These are phyloP conservation scores for Alternaria sp. DNA, from an alignment of 2,329 filamentous ascomycete genomes.

Conservation along the genomic window DNA sequence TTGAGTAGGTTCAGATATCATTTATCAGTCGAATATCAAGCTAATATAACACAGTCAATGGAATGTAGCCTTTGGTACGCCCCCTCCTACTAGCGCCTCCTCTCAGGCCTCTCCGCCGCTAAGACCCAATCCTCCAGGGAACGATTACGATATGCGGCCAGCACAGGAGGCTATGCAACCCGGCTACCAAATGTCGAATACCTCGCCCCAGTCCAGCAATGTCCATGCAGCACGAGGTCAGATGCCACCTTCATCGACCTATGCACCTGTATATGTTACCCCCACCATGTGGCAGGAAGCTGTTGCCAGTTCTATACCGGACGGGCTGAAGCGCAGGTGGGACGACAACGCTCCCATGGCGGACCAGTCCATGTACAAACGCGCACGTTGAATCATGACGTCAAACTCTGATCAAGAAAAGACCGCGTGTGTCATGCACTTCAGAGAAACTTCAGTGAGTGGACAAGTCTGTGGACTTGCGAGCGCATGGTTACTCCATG, in stretches of 20 bases:
- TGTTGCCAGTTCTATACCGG: slow-evolving; percentile 54
- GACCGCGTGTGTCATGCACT: slow-evolving; percentile 1
- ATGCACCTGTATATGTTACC: slow-evolving; percentile 54
- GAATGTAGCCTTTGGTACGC: slow-evolving; percentile 90
- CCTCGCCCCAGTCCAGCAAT: slow-evolving; percentile 46
- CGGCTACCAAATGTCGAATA: slow-evolving; percentile 47
- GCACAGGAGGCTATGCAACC: slow-evolving; percentile 47
- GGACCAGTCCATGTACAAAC: slow-evolving; percentile 52
- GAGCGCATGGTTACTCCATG: not conserved
- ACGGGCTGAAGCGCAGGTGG: slow-evolving; percentile 57
- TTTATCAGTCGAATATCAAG: not conserved
- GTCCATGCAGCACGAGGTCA: slow-evolving; percentile 43
- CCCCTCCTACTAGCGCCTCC: slow-evolving; percentile 53
- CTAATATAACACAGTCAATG: slow-evolving; percentile 72
- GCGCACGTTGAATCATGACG: slow-evolving; percentile 43
- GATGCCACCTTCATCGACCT: slow-evolving; percentile 47
- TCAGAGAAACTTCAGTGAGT: slow-evolving; percentile 2
- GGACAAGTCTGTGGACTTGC: slow-evolving; percentile 10
- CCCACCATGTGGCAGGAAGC: slow-evolving; percentile 62
- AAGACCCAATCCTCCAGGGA: slow-evolving; percentile 54
- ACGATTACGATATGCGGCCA: slow-evolving; percentile 49
- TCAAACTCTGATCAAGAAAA: not conserved
- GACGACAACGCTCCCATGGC: slow-evolving; percentile 52
- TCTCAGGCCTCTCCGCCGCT: slow-evolving; percentile 57
- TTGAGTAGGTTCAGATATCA: slow-evolving; percentile 73